Base-by-base conservation (phyloP, 768 basidiomycete species). In the Lactarius sp. region DNA sequence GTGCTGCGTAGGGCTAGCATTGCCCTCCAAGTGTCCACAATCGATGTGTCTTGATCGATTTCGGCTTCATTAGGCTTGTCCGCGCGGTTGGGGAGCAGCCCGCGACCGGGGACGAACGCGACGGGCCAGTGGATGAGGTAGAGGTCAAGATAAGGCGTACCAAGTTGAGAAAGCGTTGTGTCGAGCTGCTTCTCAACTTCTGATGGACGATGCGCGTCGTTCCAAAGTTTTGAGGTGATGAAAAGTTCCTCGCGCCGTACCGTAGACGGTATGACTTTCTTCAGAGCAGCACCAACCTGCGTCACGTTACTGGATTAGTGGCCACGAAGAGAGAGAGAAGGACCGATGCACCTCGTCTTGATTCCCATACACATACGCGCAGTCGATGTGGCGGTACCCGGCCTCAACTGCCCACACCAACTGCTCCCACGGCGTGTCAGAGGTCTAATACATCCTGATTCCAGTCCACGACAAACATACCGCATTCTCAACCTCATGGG, bases 211-310 rank as follows among this genome's bases (percentile, higher is more conserved):
- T 91, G 90, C 10, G 82, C 78, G 52, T 80, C 79, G 75, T 92
- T 92, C 92, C 92, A 94, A 52, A 92, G 80, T 74, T 94, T 91
- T 49, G 84, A 85, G 3, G 89, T 90, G 73, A 90, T 85, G 74
- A 88, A 92, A 60, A 93, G 80, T 14, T 94, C 85, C 71, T 89
- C 84, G 67, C 92, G 87, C 70, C 85, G 82, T 64, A 92, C 88
- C 58, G 91, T 87, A 9, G 83, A 82, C 1, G 85, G 85, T 64
- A 91, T 84, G 71, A 92, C 82, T 71, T 87, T 88, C 74, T 87
- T 86, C 70, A 92, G 78, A 1, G 88, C 88, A 3, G 79, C 78
- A 5, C 89, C 87, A 59, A 90, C 84, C 74, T 76, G 52, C 12
- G 37, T 22, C 31, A 31, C 27, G 46, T 46, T 14, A 0, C 33